These are phyloP conservation scores for Psophocarpus tetragonolobus DNA, from an alignment of 306 rosid species.

Conservation along the genomic window DNA sequence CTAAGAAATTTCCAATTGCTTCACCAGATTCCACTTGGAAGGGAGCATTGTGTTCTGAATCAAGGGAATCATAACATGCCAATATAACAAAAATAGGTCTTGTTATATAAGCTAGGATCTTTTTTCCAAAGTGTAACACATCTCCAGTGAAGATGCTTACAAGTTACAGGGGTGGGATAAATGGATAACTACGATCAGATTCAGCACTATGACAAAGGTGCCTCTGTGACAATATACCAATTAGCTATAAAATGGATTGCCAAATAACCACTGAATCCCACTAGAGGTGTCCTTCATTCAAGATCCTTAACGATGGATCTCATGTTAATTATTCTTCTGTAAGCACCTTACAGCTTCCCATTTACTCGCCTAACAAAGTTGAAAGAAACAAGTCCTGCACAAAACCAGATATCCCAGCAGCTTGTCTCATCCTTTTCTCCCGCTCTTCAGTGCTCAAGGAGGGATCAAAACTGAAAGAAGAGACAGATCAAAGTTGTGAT, in stretches of 20 bases:
- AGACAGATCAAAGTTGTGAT: conserved; percentile 13
- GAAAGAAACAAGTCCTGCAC: conserved; percentile 83
- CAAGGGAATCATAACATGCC: conserved; percentile 27
- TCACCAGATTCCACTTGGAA: background rate
- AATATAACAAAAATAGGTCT: conserved; percentile 34
- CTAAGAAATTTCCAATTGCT: background rate
- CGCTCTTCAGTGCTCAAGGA: conserved; percentile 88
- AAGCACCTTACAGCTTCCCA: conserved; percentile 42
- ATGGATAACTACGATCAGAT: conserved; percentile 37
- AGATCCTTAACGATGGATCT: conserved; percentile 40
- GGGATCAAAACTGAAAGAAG: conserved; percentile 71
- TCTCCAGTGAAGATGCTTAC: conserved; percentile 36
- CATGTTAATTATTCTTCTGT: conserved; percentile 36
- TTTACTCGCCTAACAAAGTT: conserved; percentile 63
- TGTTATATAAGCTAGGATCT: conserved; percentile 26
- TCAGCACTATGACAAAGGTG: conserved; percentile 32
- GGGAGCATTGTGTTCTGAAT: conserved; percentile 3
- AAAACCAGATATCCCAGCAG: conserved; percentile 86
- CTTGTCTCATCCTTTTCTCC: conserved; percentile 74
- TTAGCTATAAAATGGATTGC: conserved; percentile 32
- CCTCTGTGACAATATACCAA: conserved; percentile 28
- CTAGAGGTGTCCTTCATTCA: conserved; percentile 36
- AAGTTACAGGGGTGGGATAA: conserved; percentile 38
- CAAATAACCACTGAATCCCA: conserved; percentile 40
- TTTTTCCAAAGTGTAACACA: conserved; percentile 36